Evolutionary conservation across 106 monocot genomes (phyloP), one percentile per base, ranked within the genome.

Genomic region (Phalaenopsis equestris): DNA sequence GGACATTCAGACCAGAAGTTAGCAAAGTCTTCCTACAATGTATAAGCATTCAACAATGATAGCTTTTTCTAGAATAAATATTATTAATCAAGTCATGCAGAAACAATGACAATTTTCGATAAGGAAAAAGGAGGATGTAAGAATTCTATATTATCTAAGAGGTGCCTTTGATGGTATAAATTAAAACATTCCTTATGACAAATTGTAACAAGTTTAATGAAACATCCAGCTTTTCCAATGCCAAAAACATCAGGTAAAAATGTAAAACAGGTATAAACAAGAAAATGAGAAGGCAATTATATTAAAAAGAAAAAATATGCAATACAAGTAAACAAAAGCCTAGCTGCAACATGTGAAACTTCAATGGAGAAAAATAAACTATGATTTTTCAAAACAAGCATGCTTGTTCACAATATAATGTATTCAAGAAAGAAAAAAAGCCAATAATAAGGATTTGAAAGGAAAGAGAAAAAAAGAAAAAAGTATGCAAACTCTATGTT

Each of bases 1-100:
- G 99, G 99, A 80, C 99, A 99, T 58, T 93, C 92, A 14, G 93
- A 91, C 95, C 99, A 99, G 80, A 99, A 99, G 67, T 99, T 99
- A 58, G 90, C 83, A 75, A 88, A 99, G 78, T 95, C 99, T 91
- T 99, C 99, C 98, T 99, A 87, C 78, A 91, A 80, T 78, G 1
- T 78, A 55, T 68, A 68, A 78, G 10, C 23, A 77, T 81, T 47
- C 30, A 81, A 42, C 39, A 67, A 47, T 42, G 19, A 67, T 65
- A 43, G 43, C 23, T 64, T 52, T 14, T 15, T 52, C 52, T 52
- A 52, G 52, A 45, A 52, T 52, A 52, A 52, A 52, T 52, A 6
- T 1, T 64, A 21, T 43, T 67, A 42, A 42, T 77, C 55, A 77
- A 77, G 24, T 52, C 30, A 24, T 77, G 36, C 15, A 41, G 3